Evolutionary conservation across 2,329 filamentous ascomycete species (phyloP).

Genomic region (Escovopsis sp.): DNA sequence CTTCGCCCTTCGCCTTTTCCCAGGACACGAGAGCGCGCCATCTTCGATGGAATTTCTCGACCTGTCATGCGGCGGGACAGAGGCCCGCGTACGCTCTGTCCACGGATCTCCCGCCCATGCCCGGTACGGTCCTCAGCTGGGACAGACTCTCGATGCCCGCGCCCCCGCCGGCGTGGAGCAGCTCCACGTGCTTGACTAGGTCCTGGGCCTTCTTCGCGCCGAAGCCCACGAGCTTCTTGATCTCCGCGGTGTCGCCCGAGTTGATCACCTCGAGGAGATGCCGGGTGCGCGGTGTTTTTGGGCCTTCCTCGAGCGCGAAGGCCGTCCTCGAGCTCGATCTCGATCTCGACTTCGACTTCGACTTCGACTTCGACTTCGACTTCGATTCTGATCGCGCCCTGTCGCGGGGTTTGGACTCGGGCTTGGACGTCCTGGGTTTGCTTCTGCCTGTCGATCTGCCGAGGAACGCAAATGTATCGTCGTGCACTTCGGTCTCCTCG

Average conservation of each 20-base stretch:
- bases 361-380: constrained; percentile 8
- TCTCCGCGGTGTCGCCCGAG: constrained; percentile 50
- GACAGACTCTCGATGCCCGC: constrained; percentile 31
- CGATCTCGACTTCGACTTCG: neutral
- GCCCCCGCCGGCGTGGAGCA: constrained; percentile 25
- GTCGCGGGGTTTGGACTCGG: no score
- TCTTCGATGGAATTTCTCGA: neutral
- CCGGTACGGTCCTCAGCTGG: constrained; percentile 39
- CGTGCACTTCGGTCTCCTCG: constrained; percentile 11
- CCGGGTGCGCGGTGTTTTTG: constrained; percentile 39
- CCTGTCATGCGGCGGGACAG: constrained; percentile 5
- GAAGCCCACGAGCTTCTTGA: constrained; percentile 53
- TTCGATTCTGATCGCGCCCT: no score
- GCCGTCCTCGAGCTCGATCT: constrained; percentile 12
- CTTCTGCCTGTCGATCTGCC: constrained; percentile 9
- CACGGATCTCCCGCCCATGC: constrained; percentile 40
- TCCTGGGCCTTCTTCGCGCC: constrained; percentile 57
- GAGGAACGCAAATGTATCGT: constrained; percentile 12
- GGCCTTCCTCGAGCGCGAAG: constrained; percentile 24
- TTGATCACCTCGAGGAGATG: constrained; percentile 58
- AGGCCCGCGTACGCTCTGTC: constrained; percentile 42
- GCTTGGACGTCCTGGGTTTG: constrained; percentile 18
- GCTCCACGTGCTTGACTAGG: constrained; percentile 40
- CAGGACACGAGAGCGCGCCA: neutral
- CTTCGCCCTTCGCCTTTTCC: neutral